Conservation (phyloP, 306 rosid species). For the Pyrus bretschneideri region DNA sequence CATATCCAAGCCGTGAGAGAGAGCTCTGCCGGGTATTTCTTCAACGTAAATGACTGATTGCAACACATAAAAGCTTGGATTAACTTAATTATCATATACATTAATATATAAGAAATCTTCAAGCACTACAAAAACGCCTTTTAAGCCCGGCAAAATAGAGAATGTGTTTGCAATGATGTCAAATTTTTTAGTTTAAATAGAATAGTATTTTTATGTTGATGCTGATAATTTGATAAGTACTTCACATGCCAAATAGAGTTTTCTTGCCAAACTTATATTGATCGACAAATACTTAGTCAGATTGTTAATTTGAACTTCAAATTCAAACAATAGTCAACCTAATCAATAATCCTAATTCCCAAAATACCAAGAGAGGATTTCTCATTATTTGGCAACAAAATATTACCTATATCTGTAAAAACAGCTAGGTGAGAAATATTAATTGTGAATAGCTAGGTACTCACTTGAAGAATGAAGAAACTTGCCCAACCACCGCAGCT, state of each 20-base stretch:
- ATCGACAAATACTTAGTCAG: too few species aligned
- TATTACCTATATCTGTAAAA: background rate
- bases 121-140: too few species aligned
- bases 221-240: background rate
- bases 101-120: too few species aligned
- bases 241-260: background rate
- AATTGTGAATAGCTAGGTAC: background rate
- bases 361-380: background rate
- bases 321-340: background rate
- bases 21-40: constrained; percentile 83
- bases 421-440: too few species aligned
- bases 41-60: constrained; percentile 74
- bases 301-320: background rate
- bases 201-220: too few species aligned
- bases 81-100: background rate
- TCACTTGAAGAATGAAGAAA: constrained; percentile 90
- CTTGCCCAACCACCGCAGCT: constrained; percentile 81
- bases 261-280: background rate
- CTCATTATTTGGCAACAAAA: too few species aligned
- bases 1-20: constrained; percentile 96
- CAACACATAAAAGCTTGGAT: background rate
- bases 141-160: too few species aligned
- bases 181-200: too few species aligned
- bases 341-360: background rate
- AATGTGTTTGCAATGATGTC: too few species aligned